Percentiles rank a stretch among this genome's conserved stretches.
Conservation (phyloP, 2,329 filamentous ascomycete species). For the Cryphonectria radicalis region DNA sequence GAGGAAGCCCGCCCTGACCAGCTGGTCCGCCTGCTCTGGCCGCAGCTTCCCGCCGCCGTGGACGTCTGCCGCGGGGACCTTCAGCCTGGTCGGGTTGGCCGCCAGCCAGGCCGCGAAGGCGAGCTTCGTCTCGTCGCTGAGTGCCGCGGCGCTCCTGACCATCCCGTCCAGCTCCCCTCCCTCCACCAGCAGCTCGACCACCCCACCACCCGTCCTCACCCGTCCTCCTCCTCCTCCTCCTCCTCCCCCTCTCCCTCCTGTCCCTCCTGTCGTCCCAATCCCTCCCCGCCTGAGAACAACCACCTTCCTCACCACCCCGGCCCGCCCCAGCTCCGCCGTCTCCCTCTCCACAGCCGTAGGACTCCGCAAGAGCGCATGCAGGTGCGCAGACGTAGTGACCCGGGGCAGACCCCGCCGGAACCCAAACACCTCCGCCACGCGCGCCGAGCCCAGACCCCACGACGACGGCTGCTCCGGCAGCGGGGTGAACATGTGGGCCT, state of each 20-base stretch:
- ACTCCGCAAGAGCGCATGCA: slow-evolving; percentile 65
- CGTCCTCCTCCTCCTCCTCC: neutral
- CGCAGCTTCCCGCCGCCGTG: slow-evolving; percentile 39
- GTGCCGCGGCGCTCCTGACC: slow-evolving; percentile 40
- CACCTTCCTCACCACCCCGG: slow-evolving; percentile 64
- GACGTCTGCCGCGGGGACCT: slow-evolving; percentile 31
- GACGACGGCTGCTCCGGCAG: slow-evolving; percentile 57
- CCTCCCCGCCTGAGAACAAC: slow-evolving; percentile 64
- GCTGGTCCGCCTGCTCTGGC: slow-evolving; percentile 54
- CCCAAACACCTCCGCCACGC: slow-evolving; percentile 66
- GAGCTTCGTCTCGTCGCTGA: slow-evolving; percentile 50
- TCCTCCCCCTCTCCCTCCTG: neutral
- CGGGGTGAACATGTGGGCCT: slow-evolving; percentile 64
- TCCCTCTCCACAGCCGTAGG: slow-evolving; percentile 71
- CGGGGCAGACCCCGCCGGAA: slow-evolving; percentile 64
- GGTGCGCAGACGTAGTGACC: slow-evolving; percentile 67
- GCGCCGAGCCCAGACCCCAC: slow-evolving; percentile 64
- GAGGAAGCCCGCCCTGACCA: slow-evolving; percentile 71
- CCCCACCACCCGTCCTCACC: slow-evolving; percentile 49
- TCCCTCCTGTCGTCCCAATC: neutral
- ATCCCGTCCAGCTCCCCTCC: slow-evolving; percentile 58
- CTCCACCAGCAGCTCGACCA: slow-evolving; percentile 69
- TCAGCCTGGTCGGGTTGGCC: slow-evolving; percentile 51
- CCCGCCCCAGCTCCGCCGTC: slow-evolving; percentile 61
- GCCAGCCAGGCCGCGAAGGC: slow-evolving; percentile 58